Evolutionary conservation across 345 rosid genomes (phyloP).

Genomic region (Mallotus nudiflorus): DNA sequence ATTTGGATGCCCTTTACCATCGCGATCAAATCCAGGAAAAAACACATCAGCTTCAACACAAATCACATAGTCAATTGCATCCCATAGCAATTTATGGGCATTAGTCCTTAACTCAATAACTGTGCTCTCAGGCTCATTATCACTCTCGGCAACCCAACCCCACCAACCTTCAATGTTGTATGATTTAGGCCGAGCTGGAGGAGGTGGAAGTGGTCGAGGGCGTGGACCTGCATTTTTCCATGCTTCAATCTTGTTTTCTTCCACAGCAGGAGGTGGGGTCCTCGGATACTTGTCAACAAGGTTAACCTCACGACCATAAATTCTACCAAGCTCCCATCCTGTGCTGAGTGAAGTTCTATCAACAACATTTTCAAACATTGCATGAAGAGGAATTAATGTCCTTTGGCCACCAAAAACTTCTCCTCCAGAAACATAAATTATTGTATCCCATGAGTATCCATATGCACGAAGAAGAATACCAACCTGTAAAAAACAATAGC

Average conservation of each 20-base stretch:
- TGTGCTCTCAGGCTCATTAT: conserved; percentile 94
- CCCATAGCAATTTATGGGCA: conserved; percentile 96
- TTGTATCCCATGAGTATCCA: conserved; percentile 88
- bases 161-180: conserved; percentile 98
- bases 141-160: conserved; percentile 99
- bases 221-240: conserved; percentile 74
- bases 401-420: conserved; percentile 98
- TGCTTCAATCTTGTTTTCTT: conserved; percentile 54
- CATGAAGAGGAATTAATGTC: conserved; percentile 79
- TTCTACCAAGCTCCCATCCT: conserved; percentile 78
- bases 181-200: conserved; percentile 87
- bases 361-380: conserved; percentile 85
- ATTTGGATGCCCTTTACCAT: conserved; percentile 93
- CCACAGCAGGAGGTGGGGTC: conserved; percentile 50
- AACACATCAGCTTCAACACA: conserved; percentile 94
- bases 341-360: conserved; percentile 91
- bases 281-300: conserved; percentile 42
- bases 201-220: conserved; percentile 97
- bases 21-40: conserved; percentile 82
- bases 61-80: conserved; percentile 82
- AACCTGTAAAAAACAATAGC: conserved; percentile 47
- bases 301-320: conserved; percentile 83
- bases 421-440: conserved; percentile 86
- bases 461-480: conserved; percentile 94
- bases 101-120: conserved; percentile 94